phyloP scores from a whole-genome alignment of 2,329 filamentous ascomycete genomes.

The Fusarium sp. region DNA sequence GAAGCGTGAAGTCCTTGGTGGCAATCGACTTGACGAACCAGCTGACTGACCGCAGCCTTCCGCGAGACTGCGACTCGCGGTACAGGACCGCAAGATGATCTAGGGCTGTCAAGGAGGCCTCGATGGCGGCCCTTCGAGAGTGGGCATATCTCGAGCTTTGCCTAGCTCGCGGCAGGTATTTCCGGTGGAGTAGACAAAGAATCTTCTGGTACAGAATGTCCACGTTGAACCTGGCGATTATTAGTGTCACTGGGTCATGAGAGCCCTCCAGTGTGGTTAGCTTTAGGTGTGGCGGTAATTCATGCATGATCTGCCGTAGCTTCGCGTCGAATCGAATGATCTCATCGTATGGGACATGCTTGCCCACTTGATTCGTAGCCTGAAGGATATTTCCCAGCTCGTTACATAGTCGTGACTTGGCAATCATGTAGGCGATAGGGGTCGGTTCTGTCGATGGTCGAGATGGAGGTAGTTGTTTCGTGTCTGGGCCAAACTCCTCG shows the following conservation, averaged over 20 bases:
- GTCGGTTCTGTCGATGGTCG: slow-evolving; percentile 78
- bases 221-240: slow-evolving; percentile 86
- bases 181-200: slow-evolving; percentile 87
- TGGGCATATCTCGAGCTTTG: slow-evolving; percentile 85
- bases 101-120: slow-evolving; percentile 86
- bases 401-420: slow-evolving; percentile 74
- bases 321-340: slow-evolving; percentile 71
- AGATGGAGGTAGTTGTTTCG: slow-evolving; percentile 74
- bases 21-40: slow-evolving; percentile 85
- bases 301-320: slow-evolving; percentile 70
- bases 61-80: slow-evolving; percentile 77
- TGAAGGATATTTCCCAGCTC: slow-evolving; percentile 80
- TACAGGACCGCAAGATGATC: slow-evolving; percentile 81
- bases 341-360: slow-evolving; percentile 71
- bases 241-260: slow-evolving; percentile 83
- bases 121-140: slow-evolving; percentile 85
- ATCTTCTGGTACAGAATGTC: slow-evolving; percentile 91
- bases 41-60: slow-evolving; percentile 77
- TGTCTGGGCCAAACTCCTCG: slow-evolving; percentile 79
- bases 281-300: slow-evolving; percentile 83
- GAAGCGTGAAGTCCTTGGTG: slow-evolving; percentile 86
- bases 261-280: slow-evolving; percentile 80
- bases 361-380: slow-evolving; percentile 67
- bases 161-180: slow-evolving; percentile 82
- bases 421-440: slow-evolving; percentile 82